phyloP scores from a whole-genome alignment of 306 rosid species.

The Purshia tridentata region DNA sequence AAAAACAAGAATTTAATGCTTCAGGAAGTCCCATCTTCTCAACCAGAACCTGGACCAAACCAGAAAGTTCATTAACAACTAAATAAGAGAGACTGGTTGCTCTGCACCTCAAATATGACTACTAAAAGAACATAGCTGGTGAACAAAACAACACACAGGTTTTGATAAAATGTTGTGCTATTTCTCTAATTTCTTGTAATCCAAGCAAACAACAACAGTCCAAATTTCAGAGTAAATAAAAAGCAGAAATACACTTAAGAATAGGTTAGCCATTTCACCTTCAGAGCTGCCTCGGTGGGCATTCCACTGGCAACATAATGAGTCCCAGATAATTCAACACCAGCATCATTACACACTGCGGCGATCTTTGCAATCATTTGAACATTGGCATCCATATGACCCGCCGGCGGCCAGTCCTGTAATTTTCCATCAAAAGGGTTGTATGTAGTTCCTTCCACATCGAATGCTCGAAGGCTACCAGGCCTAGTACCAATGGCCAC shows the following conservation, averaged over 20 bases:
- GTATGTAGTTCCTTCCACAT: slow-evolving; percentile 71
- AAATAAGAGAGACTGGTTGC: background rate
- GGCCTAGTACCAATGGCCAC: slow-evolving; percentile 56
- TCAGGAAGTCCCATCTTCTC: slow-evolving; percentile 84
- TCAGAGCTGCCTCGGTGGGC: slow-evolving; percentile 76
- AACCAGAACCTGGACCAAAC: slow-evolving; percentile 54
- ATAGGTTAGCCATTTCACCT: slow-evolving; percentile 25
- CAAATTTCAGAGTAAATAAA: background rate
- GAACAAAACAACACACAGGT: background rate
- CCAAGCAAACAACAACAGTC: background rate
- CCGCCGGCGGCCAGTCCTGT: slow-evolving; percentile 49
- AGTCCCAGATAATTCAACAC: slow-evolving; percentile 47
- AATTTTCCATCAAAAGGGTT: slow-evolving; percentile 64
- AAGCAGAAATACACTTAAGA: background rate
- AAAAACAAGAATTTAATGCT: slow-evolving; percentile 28
- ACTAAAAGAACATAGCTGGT: too few species aligned
- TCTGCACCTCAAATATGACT: too few species aligned
- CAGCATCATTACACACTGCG: slow-evolving; percentile 70
- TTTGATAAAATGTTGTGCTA: background rate
- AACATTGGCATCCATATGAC: slow-evolving; percentile 59
- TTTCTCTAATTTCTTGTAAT: background rate
- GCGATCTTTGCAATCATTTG: slow-evolving; percentile 65
- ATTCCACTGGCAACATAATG: slow-evolving; percentile 59
- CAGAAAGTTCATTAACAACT: background rate
- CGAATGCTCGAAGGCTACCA: slow-evolving; percentile 46